phyloP scores from a whole-genome alignment of 495 filamentous ascomycete genomes.

The Penicillium crystallinum region DNA sequence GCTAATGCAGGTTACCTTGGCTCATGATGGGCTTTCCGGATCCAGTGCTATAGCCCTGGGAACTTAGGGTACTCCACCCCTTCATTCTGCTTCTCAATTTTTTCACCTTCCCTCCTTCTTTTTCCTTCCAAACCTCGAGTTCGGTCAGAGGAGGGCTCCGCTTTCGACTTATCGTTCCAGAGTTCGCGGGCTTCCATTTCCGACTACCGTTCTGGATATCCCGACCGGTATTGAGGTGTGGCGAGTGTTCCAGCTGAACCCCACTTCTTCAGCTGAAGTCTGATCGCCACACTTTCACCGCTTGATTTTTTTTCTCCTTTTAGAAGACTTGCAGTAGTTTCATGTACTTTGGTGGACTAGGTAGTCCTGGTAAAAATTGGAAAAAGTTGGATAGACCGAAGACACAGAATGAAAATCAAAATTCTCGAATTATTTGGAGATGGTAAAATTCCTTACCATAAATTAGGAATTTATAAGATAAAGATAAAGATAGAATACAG shows the following conservation, averaged over 20 bases:
- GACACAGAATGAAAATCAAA: too few relatives aligned
- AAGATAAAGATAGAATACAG: too few relatives aligned
- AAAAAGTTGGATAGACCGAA: too few relatives aligned
- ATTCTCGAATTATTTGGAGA: too few relatives aligned
- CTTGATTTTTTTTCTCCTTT: slow-evolving; percentile 8
- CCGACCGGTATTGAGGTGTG: slow-evolving; percentile 16
- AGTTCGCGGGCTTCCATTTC: slow-evolving; percentile 6
- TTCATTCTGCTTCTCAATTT: slow-evolving; percentile 4
- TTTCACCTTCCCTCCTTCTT: not conserved
- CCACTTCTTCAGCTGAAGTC: slow-evolving; percentile 31
- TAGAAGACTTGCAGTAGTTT: slow-evolving; percentile 23
- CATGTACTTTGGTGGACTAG: slow-evolving; percentile 17
- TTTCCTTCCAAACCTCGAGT: not conserved
- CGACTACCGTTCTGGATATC: not conserved
- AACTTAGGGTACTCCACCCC: slow-evolving; percentile 25
- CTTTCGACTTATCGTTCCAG: slow-evolving; percentile 1
- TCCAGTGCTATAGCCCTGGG: slow-evolving; percentile 39
- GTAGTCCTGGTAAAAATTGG: not conserved
- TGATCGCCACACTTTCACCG: slow-evolving; percentile 31
- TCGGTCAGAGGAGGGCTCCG: slow-evolving; percentile 4
- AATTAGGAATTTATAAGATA: too few relatives aligned
- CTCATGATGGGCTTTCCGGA: slow-evolving; percentile 28
- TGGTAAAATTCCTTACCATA: too few relatives aligned
- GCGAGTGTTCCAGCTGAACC: slow-evolving; percentile 17
- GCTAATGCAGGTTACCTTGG: slow-evolving; percentile 44